A percentile compares a stretch with the other conserved stretches of the same genome.
These are phyloP conservation scores for Mentha longifolia DNA, from an alignment of 257 asterid genomes.

Conservation along the genomic window DNA sequence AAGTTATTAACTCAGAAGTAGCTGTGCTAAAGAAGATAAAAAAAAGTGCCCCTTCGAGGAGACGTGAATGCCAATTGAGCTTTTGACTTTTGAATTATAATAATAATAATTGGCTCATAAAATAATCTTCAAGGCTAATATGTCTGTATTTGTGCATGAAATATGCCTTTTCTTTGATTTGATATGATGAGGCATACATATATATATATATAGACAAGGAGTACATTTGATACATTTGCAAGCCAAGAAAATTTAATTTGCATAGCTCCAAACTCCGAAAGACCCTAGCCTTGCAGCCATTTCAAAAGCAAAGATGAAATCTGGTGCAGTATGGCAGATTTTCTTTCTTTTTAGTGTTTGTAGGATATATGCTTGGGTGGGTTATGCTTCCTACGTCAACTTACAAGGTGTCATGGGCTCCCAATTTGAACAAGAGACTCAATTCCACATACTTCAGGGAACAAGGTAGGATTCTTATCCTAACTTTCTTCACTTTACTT, in stretches of 20 bases:
- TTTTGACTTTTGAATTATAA: constrained; percentile 24
- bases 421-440: constrained; percentile 33
- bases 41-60: too few relatives aligned
- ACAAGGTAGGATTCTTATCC: constrained; percentile 39
- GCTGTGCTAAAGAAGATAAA: too few relatives aligned
- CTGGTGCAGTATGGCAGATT: constrained; percentile 35
- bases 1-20: background rate
- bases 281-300: constrained; percentile 4
- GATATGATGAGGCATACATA: background rate
- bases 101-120: background rate
- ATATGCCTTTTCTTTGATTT: background rate
- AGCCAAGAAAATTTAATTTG: background rate
- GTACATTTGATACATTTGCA: background rate
- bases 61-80: background rate
- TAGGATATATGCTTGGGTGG: constrained; percentile 53
- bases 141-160: background rate
- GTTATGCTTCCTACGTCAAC: constrained; percentile 50
- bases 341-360: constrained; percentile 44
- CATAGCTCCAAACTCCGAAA: background rate
- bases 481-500: background rate
- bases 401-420: constrained; percentile 52
- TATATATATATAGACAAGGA: background rate
- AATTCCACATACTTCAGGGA: constrained; percentile 55
- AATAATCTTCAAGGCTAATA: constrained; percentile 25
- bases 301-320: constrained; percentile 35